Percentiles rank a stretch among this genome's conserved stretches.
These are phyloP conservation scores for Pseudoturritis turrita DNA, from an alignment of 345 rosid species.

Conservation along the genomic window DNA sequence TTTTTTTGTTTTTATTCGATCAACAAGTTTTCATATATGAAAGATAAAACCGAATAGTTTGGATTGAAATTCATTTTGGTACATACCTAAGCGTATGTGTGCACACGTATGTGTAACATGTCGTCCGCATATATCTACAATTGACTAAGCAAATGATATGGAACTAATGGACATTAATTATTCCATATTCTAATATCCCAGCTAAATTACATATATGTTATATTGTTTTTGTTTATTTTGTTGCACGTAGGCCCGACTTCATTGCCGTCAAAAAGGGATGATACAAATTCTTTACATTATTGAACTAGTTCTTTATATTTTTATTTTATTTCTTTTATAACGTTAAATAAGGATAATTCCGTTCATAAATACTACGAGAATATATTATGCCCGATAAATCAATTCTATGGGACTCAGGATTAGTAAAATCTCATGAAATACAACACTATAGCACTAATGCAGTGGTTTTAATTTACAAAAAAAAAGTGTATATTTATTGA, in stretches of 20 bases:
- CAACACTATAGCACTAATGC: not conserved
- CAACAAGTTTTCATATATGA: not conserved
- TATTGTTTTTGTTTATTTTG: not conserved
- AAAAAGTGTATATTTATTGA: not conserved
- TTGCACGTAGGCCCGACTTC: conserved; percentile 16
- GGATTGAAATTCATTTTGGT: not conserved
- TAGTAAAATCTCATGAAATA: not conserved
- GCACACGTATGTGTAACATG: not conserved
- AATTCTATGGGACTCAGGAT: not conserved
- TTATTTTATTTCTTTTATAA: not conserved
- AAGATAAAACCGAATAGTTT: not conserved
- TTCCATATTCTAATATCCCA: conserved; percentile 2
- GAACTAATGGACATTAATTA: conserved; percentile 1
- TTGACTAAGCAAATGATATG: not conserved
- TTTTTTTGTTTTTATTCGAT: not conserved
- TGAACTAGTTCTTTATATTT: not conserved
- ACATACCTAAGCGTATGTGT: not conserved
- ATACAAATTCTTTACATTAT: not conserved
- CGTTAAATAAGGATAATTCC: not conserved
- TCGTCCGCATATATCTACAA: not conserved
- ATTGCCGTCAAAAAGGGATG: not conserved
- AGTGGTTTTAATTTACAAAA: not conserved
- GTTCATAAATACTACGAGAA: not conserved
- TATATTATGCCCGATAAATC: not conserved
- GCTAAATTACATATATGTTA: conserved; percentile 3